Evolutionary conservation across 1,284 basidiomycete genomes (phyloP), one percentile per base, ranked within the genome.

Genomic region (Naganishia liquefaciens): DNA sequence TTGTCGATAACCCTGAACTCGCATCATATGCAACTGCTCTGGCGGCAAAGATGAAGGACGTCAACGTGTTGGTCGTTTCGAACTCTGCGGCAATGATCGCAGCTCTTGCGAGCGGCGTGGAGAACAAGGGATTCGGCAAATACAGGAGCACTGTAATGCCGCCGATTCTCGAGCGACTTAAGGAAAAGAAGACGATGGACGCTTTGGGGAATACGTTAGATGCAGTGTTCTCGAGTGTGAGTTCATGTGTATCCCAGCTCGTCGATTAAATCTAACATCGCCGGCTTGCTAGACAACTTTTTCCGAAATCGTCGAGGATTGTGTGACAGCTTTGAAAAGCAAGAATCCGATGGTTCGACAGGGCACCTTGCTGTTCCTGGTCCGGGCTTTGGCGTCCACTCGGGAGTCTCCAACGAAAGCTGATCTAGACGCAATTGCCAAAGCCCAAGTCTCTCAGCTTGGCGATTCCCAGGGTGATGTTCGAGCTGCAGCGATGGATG

Each of bases 341-440:
- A 99, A 99, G 82, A 99, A 98, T 75, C 96, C 96, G 0, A 92
- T 96, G 76, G 91, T 98, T 50, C 96, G 96, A 75, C 92, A 96
- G 76, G 91, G 93, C 17, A 88, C 93, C 0, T 81, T 97, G 70
- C 91, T 90, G 73, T 98, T 96, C 75, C 81, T 98, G 23, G 85
- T 84, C 21, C 86, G 96, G 52, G 91, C 87, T 74, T 84, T 99
- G 51, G 81, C 86, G 1, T 77, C 76, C 2, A 88, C 86, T 0
- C 85, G 87, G 0, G 82, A 84, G 17, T 74, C 77, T 19, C 86
- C 92, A 0, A 83, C 84, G 49, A 85, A 87, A 50, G 81, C 84
- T 3, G 91, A 95, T 72, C 81, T 98, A 70, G 95, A 97, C 75
- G 84, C 88, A 0, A 80, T 97, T 43, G 87, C 91, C 1, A 92